Evolutionary conservation across 2,329 filamentous ascomycete species (phyloP), one percentile per base, ranked within the genome.

Genomic region (Beauveria bassiana): DNA sequence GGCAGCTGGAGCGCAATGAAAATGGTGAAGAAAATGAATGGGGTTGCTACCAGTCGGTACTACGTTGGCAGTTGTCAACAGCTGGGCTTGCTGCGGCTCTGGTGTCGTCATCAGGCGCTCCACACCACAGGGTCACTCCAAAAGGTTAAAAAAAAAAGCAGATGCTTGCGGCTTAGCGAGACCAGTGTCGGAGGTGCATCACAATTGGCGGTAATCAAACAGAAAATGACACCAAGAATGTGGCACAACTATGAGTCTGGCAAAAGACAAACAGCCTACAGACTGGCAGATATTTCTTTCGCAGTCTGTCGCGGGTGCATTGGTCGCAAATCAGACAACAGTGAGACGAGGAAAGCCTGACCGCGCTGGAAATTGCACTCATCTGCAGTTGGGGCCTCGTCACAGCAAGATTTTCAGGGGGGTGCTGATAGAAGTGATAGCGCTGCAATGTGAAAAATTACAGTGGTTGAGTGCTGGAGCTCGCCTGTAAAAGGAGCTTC

Each of bases 41-140:
- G 31, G 31, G 31, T 14, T 14, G 31, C 10, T 34, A 34, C 31
- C 31, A 34, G 31, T 31, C 3, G 6, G 6, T 28, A 34, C 10
- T 34, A 34, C 31, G 31, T 34, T 12, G 31, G 31, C 5, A 12
- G 12, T 38, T 38, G 34, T 38, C 5, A 14, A 6, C 34, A 14
- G 34, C 31, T 34, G 31, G 31, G 12, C 28, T 22, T 34, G 43
- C 43, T 34, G 43, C 28, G 54, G 26, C 43, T 46, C 43, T 56
- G 54, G 54, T 57, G 54, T 57, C 54, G 54, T 57, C 54, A 57
- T 57, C 54, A n/a, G 14, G 9, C n/a, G 54, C 54, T 57, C 54
- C 54, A 57, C 54, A 20, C 20, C 26, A n/a, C 54, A 57, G 26
- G 26, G 6, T 43, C 46, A 47, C 54, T 14, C 18, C 16, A 24